These are phyloP conservation scores for Hansenula lynferdii DNA, from an alignment of 1,139 yeast genomes.

Conservation along the genomic window DNA sequence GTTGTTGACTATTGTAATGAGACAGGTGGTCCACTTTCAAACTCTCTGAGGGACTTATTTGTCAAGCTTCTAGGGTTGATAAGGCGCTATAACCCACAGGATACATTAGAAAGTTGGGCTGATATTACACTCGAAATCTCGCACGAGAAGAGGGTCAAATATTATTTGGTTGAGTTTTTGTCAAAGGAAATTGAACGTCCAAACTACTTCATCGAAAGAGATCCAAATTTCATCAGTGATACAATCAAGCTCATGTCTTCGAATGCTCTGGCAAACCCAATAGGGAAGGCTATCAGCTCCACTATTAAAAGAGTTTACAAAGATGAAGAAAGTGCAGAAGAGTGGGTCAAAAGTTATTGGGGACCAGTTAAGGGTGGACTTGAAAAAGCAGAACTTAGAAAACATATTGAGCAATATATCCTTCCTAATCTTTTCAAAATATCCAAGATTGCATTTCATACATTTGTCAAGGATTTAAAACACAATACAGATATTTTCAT, in stretches of 20 bases:
- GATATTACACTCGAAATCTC: conserved; percentile 37
- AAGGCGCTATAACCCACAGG: conserved; percentile 22
- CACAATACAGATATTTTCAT: conserved; percentile 39
- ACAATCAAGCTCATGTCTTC: conserved; percentile 48
- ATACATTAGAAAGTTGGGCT: conserved; percentile 41
- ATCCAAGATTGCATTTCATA: conserved; percentile 37
- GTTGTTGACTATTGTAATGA: conserved; percentile 68
- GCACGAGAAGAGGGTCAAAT: conserved; percentile 50
- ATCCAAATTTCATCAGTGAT: conserved; percentile 40
- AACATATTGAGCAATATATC: conserved; percentile 53
- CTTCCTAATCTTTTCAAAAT: conserved; percentile 57
- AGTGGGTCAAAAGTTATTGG: conserved; percentile 38
- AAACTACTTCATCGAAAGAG: conserved; percentile 33
- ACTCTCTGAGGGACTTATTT: conserved; percentile 59
- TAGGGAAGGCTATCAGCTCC: conserved; percentile 56
- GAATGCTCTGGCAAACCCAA: conserved; percentile 61
- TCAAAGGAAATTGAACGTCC: conserved; percentile 39
- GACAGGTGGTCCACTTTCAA: conserved; percentile 65
- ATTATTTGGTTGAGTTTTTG: conserved; percentile 53
- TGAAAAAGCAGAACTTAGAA: conserved; percentile 35
- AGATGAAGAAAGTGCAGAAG: conserved; percentile 18
- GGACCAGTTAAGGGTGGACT: conserved; percentile 44
- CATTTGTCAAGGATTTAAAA: conserved; percentile 30
- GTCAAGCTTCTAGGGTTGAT: conserved; percentile 43
- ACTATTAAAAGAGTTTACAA: conserved; percentile 34